A percentile compares a stretch with the other conserved stretches of the same genome.
phyloP scores from a whole-genome alignment of 73 alveolate species.

The Tetrahymena malaccensis region DNA sequence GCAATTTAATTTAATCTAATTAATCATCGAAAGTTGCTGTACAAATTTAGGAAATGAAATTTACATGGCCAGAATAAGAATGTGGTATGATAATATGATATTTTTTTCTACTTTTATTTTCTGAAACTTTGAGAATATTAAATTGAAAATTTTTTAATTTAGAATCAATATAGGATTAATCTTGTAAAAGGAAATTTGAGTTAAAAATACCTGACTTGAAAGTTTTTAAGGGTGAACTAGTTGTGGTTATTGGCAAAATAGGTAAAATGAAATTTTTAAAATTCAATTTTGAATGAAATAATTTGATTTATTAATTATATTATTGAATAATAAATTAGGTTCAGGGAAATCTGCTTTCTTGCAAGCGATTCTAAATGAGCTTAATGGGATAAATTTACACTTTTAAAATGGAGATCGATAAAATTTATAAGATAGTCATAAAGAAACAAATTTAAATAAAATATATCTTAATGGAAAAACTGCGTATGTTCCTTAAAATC shows the following conservation, averaged over 20 bases:
- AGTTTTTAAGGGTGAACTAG: not conserved
- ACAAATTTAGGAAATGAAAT: no score
- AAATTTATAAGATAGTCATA: no score
- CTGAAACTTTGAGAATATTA: no score
- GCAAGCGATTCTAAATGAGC: constrained; percentile 20
- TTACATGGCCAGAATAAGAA: no score
- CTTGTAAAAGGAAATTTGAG: not conserved
- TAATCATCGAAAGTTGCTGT: not conserved
- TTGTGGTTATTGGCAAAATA: constrained; percentile 22
- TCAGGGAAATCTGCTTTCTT: constrained; percentile 30
- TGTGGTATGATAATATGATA: not conserved
- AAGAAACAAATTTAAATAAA: no score
- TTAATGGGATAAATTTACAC: not conserved
- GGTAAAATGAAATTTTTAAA: not conserved
- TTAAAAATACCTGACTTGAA: not conserved
- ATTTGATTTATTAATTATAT: no score
- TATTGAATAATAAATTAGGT: not conserved
- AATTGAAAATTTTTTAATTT: no score
- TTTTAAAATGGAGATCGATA: no score
- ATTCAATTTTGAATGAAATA: not conserved
- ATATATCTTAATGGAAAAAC: not conserved
- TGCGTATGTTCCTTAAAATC: constrained; percentile 3
- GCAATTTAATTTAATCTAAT: not conserved
- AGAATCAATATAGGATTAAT: not conserved
- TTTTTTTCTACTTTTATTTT: no score